These are phyloP conservation scores for Phytopythium kandeliae DNA, from an alignment of 352 stramenopile species.

Conservation along the genomic window DNA sequence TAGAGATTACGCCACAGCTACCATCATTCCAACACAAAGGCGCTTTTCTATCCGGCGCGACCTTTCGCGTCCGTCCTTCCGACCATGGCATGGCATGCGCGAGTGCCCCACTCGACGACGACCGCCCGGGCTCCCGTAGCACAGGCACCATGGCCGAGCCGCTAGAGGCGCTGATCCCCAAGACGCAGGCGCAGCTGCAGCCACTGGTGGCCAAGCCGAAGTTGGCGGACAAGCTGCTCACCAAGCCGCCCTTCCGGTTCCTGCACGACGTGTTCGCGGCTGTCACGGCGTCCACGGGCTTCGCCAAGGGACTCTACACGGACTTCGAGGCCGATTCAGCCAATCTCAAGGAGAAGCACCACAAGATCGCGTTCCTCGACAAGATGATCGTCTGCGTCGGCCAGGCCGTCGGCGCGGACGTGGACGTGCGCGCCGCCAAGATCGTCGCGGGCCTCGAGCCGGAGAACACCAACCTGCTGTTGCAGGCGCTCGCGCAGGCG, in stretches of 20 bases:
- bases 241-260: conserved; percentile 96
- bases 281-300: conserved; percentile 80
- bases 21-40: no score
- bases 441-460: conserved; percentile 81
- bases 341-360: conserved; percentile 85
- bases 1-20: no score
- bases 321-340: conserved; percentile 67
- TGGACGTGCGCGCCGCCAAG: conserved; percentile 79
- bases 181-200: conserved; percentile 83
- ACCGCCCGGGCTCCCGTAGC: background rate
- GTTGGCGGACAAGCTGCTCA: conserved; percentile 92
- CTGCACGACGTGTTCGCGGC: conserved; percentile 93
- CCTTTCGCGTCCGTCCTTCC: no score
- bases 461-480: conserved; percentile 81
- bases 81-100: no score
- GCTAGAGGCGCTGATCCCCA: conserved; percentile 62
- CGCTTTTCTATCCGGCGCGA: no score
- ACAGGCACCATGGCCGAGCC: conserved; percentile 36
- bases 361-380: conserved; percentile 82
- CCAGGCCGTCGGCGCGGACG: conserved; percentile 45
- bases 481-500: conserved; percentile 58
- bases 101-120: conserved; percentile 5
- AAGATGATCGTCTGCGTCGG: conserved; percentile 84
- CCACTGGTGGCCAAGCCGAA: conserved; percentile 92
- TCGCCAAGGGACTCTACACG: conserved; percentile 83